phyloP scores from a whole-genome alignment of 352 stramenopile genomes.

The Peronospora belbahrii region DNA sequence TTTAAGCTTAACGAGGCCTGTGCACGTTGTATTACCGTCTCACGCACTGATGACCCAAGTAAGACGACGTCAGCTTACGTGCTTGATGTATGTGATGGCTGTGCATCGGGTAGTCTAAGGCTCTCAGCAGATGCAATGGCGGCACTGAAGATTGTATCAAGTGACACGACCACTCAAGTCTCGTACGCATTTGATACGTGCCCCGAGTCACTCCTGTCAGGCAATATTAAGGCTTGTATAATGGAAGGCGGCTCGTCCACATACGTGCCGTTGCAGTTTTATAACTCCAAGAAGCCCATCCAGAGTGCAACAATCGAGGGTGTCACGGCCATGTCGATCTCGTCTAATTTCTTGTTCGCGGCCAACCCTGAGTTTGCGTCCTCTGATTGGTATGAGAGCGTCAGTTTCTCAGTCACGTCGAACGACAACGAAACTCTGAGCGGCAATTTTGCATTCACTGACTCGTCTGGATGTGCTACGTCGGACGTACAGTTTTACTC shows the following conservation, averaged over 20 bases:
- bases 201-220: conserved; percentile 45
- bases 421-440: conserved; percentile 45
- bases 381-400: conserved; percentile 50
- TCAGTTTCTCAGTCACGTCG: conserved; percentile 54
- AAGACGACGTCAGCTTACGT: conserved; percentile 60
- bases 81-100: conserved; percentile 57
- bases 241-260: conserved; percentile 74
- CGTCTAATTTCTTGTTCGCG: conserved; percentile 55
- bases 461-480: conserved; percentile 43
- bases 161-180: conserved; percentile 32
- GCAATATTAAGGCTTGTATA: conserved; percentile 68
- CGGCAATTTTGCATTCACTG: conserved; percentile 52
- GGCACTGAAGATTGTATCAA: conserved; percentile 40
- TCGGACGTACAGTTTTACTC: conserved; percentile 65
- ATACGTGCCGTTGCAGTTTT: conserved; percentile 81
- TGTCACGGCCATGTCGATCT: conserved; percentile 37
- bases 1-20: conserved; percentile 48
- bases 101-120: conserved; percentile 36
- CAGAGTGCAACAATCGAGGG: conserved; percentile 48
- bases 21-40: conserved; percentile 66
- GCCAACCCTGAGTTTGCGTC: conserved; percentile 39
- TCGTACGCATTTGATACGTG: conserved; percentile 60
- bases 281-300: conserved; percentile 73
- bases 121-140: conserved; percentile 43
- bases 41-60: conserved; percentile 35